Base-by-base conservation (phyloP, 345 rosid species). In the Citrus medica region DNA sequence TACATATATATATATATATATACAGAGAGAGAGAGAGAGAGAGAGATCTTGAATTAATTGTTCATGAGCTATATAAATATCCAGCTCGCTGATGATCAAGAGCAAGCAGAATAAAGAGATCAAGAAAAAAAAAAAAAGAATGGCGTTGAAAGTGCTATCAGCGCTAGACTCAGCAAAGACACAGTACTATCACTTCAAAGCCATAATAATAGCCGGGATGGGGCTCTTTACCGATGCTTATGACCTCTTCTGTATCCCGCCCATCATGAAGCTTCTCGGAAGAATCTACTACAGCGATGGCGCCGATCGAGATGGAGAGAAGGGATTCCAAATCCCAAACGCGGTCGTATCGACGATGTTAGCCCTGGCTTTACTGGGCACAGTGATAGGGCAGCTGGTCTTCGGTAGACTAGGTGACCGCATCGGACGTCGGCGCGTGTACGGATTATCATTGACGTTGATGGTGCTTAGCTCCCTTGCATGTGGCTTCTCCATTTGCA, bases 371-470 rank as follows among this genome's bases (percentile, higher is more conserved):
- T 84, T 92, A 32, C 76, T 90, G 2, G 95, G 97, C 1, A 82
- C 97, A 0, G 90, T 85, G 9, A 66, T 88, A 3, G 97, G 97
- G 28, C 92, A 89, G 42, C 67, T 91, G 19, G 65, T 90, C 69
- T 91, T 92, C 67, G 97, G 97, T 10, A 69, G 85, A 69, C 77
- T 85, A 35, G 97, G 97, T 0, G 97, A 92, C 77, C 84, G 79
- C 30, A 76, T 76, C 33, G 97, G 97, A 4, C 82, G 97, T 61
- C 88, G 90, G 7, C 71, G 75, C 68, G 89, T 92, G 42, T 91
- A 92, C 75, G 97, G 97, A 4, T 74, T 85, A 7, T 80, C 92
- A 22, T 79, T 92, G 69, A 73, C 78, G 71, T 46, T 92, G 37
- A 92, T 92, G 94, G 70, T 91, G 0, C 16, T 88, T 1, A 82